A percentile compares a stretch with the other conserved stretches of the same genome.
Evolutionary conservation across 1,284 basidiomycete species (phyloP).

Genomic region (Cutaneotrichosporon sp.): DNA sequence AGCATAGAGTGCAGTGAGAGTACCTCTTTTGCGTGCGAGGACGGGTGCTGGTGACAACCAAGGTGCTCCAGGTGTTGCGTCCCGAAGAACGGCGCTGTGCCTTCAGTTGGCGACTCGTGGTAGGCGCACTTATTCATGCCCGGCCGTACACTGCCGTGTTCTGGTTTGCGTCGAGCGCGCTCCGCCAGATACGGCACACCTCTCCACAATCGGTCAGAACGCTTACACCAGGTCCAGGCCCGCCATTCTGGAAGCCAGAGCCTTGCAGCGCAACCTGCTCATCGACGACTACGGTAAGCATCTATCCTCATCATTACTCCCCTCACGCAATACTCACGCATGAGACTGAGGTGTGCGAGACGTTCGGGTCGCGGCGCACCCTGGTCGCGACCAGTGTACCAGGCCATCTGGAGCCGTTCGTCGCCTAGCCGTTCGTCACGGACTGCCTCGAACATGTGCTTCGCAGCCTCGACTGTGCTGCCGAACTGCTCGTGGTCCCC

Average conservation of each 20-base stretch:
- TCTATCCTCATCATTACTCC: neutral
- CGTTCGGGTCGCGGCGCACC: constrained; percentile 64
- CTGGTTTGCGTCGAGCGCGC: constrained; percentile 65
- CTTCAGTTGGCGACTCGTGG: no score
- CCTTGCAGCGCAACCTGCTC: constrained; percentile 62
- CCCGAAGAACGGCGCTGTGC: no score
- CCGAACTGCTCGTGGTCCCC: constrained; percentile 72
- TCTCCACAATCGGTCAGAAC: constrained; percentile 64
- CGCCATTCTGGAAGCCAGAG: constrained; percentile 66
- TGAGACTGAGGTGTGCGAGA: constrained; percentile 70
- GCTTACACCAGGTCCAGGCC: constrained; percentile 71
- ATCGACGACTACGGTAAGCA: constrained; percentile 61
- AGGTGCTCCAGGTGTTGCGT: no score
- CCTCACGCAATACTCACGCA: constrained; percentile 51
- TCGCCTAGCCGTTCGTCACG: constrained; percentile 53
- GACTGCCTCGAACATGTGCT: constrained; percentile 55
- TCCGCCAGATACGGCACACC: constrained; percentile 64
- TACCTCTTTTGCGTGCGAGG: no score
- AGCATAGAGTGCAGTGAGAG: no score
- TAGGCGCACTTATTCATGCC: constrained; percentile 9
- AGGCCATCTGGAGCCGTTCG: constrained; percentile 63
- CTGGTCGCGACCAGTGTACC: constrained; percentile 63
- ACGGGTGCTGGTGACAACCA: no score
- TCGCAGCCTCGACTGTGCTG: constrained; percentile 61
- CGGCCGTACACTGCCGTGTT: constrained; percentile 64